A percentile compares a stretch with the other conserved stretches of the same genome.
Conservation (phyloP, 2,329 filamentous ascomycete species). For the Aurifilum marmelostoma region DNA sequence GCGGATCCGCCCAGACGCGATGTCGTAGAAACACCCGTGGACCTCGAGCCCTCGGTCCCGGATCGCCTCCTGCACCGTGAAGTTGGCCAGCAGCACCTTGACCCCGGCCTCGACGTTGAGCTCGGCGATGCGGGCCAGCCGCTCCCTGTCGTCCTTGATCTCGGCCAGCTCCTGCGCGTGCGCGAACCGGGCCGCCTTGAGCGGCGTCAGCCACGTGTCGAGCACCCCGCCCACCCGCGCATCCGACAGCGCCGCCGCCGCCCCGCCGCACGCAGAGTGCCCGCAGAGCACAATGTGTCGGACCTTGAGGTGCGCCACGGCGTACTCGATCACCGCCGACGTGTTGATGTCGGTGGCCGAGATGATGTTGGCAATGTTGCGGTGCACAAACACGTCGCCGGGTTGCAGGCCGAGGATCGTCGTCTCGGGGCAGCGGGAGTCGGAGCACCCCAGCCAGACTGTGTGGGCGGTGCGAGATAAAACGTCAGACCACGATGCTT, state of each 20-base stretch:
- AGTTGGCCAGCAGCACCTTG: constrained; percentile 68
- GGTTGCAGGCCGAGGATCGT: constrained; percentile 77
- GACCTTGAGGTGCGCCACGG: constrained; percentile 72
- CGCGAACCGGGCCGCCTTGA: constrained; percentile 47
- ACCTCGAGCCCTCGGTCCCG: constrained; percentile 71
- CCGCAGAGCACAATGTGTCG: constrained; percentile 73
- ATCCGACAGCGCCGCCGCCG: constrained; percentile 59
- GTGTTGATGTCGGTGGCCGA: constrained; percentile 75
- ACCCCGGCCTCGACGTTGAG: constrained; percentile 75
- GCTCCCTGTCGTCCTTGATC: constrained; percentile 57
- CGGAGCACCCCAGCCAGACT: constrained; percentile 87
- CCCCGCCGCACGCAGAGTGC: constrained; percentile 70
- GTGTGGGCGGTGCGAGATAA: neutral
- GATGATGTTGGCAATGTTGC: constrained; percentile 87
- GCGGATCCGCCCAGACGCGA: constrained; percentile 51
- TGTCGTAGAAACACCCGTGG: constrained; percentile 78
- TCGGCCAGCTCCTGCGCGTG: constrained; percentile 60
- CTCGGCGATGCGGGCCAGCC: constrained; percentile 68
- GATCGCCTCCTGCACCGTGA: constrained; percentile 70
- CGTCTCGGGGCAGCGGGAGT: constrained; percentile 83
- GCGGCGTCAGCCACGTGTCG: constrained; percentile 58
- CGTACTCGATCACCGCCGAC: constrained; percentile 77
- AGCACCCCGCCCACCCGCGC: constrained; percentile 55
- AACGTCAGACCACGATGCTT: neutral
- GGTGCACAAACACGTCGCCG: constrained; percentile 86